Conservation (phyloP, 768 basidiomycete genomes). For the Boletus rex-veris region DNA sequence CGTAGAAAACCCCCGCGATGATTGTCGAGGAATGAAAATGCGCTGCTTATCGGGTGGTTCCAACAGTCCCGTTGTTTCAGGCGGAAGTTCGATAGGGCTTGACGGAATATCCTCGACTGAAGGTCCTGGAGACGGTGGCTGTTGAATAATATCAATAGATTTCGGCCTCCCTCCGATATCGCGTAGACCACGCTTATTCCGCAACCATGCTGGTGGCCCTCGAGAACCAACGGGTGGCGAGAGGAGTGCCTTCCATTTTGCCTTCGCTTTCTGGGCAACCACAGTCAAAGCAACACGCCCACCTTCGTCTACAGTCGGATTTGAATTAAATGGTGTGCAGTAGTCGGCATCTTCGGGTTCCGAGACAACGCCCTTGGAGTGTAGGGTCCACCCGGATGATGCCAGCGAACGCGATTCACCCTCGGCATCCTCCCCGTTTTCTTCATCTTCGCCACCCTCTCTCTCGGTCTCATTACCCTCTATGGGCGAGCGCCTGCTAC, state of each 20-base stretch:
- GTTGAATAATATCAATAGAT: conserved; percentile 25
- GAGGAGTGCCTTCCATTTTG: conserved; percentile 50
- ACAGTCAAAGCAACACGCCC: conserved; percentile 37
- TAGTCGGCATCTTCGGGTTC: conserved; percentile 44
- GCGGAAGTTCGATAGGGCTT: conserved; percentile 17
- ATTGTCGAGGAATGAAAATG: conserved; percentile 22
- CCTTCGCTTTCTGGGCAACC: conserved; percentile 53
- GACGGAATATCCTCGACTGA: conserved; percentile 25
- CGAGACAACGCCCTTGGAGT: conserved; percentile 34
- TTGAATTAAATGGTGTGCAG: conserved; percentile 28
- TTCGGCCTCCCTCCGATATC: conserved; percentile 12
- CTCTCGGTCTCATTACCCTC: conserved; percentile 42
- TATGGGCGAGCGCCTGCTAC: conserved; percentile 35
- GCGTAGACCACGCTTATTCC: conserved; percentile 20
- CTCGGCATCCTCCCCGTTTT: conserved; percentile 40
- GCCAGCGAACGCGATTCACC: conserved; percentile 51
- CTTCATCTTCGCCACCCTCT: conserved; percentile 35
- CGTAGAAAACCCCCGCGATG: conserved; percentile 28
- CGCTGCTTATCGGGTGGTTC: conserved; percentile 20
- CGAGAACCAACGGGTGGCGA: conserved; percentile 34
- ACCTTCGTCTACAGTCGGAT: conserved; percentile 28
- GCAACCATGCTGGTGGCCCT: conserved; percentile 30
- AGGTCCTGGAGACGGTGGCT: conserved; percentile 22
- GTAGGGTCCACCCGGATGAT: conserved; percentile 49
- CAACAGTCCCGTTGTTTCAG: conserved; percentile 11